Base-by-base conservation (phyloP, 257 asterid species). In the Ajuga chamaepitys region DNA sequence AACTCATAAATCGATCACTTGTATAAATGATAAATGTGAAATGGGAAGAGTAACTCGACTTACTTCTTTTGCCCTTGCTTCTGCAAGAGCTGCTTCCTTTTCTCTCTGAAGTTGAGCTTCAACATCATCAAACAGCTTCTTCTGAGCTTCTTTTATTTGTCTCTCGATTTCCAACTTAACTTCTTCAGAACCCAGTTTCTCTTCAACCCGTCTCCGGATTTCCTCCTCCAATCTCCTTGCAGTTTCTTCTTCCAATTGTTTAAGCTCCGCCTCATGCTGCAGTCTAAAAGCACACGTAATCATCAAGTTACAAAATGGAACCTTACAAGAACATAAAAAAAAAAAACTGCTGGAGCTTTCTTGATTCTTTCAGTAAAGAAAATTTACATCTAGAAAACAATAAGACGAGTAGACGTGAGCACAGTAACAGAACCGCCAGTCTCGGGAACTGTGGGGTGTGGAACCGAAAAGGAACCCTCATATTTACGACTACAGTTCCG, bases 51-150 rank as follows among this genome's bases (percentile, higher is more conserved):
- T 22, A 58, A 46, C 51, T 46, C 61, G 71, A 71, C 96, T 72
- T 82, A 91, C 98, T 75, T 88, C 95, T 82, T 91, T 91, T 65
- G 45, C 87, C 72, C 96, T 83, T 35, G 98, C 95, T 82, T 88
- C 91, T 45, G 74, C 72, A 68, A 91, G 88, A 64, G 90, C 90
- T 61, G 86, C 87, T 81, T 91, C 92, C 76, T 88, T 91, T 70
- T 91, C 98, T 47, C 74, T 88, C 63, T 77, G 60, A 70, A 91
- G 95, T 76, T 82, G 98, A 71, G 71, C 81, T 71, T 79, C 95
- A 55, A 85, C 92, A 74, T 83, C 95, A 16, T 80, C 86, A 65
- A 85, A 76, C 73, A 88, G 76, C 77, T 88, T 86, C 80, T 75
- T 83, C 40, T 65, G 81, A 52, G 86, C 88, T 70, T 80, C 95